These are phyloP conservation scores for Scedosporium aurantiacum DNA, from an alignment of 2,329 filamentous ascomycete genomes.

Conservation along the genomic window DNA sequence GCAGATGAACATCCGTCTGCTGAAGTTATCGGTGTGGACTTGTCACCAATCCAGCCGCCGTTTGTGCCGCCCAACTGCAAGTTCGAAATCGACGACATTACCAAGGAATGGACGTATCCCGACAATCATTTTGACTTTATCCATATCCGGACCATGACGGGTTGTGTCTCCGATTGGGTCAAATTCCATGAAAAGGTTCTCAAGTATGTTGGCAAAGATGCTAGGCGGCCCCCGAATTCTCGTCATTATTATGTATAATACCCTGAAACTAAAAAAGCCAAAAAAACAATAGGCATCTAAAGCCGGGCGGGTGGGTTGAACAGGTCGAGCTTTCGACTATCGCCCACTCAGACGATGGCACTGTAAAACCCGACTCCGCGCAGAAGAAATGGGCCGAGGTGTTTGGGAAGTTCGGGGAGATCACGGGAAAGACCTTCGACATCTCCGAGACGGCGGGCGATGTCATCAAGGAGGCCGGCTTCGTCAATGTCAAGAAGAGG, in stretches of 20 bases:
- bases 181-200: conserved; percentile 35
- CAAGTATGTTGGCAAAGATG: conserved; percentile 19
- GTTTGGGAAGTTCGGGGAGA: conserved; percentile 10
- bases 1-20: conserved; percentile 33
- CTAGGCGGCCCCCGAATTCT: background rate
- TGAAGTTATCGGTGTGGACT: conserved; percentile 35
- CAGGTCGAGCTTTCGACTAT: conserved; percentile 10
- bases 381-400: conserved; percentile 13
- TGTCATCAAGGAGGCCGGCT: conserved; percentile 13
- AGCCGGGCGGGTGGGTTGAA: conserved; percentile 19
- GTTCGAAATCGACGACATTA: conserved; percentile 40
- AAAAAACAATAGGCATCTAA: background rate
- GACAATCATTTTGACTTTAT: conserved; percentile 36
- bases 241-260: conserved; percentile 25
- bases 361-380: conserved; percentile 9
- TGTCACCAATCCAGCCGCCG: conserved; percentile 40
- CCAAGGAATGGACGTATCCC: conserved; percentile 36
- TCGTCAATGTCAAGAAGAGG: conserved; percentile 1
- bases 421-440: conserved; percentile 14
- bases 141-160: conserved; percentile 28
- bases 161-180: conserved; percentile 12
- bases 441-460: conserved; percentile 7
- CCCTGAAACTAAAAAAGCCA: no score
- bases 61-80: conserved; percentile 38
- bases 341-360: conserved; percentile 15